Conservation (phyloP, 768 basidiomycete genomes). For the Saitozyma sp. region DNA sequence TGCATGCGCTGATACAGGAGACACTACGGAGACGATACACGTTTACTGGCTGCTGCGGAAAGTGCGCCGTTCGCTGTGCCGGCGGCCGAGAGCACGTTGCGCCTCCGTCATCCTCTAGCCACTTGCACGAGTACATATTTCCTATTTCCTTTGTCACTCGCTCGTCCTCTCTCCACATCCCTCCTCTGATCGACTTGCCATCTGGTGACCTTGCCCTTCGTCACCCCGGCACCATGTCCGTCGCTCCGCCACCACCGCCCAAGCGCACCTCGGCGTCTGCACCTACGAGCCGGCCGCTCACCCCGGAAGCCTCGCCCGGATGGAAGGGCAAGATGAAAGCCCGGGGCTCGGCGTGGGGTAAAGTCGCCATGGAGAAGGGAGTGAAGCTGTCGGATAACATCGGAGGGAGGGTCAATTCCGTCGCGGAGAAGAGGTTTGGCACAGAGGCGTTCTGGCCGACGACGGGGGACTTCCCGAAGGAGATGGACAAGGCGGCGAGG, state of each 20-base stretch:
- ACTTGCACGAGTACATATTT: too few relatives aligned
- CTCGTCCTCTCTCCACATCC: too few relatives aligned
- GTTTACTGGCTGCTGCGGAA: too few relatives aligned
- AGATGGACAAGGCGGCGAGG: slow-evolving; percentile 51
- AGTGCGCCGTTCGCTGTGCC: too few relatives aligned
- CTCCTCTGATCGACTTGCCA: too few relatives aligned
- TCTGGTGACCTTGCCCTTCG: too few relatives aligned
- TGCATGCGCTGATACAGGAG: too few relatives aligned
- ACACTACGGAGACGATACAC: too few relatives aligned
- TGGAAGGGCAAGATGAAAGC: slow-evolving; percentile 32
- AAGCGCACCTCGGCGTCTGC: not conserved
- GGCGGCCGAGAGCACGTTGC: too few relatives aligned
- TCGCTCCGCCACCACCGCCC: not conserved
- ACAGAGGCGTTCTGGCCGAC: slow-evolving; percentile 51
- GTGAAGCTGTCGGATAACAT: slow-evolving; percentile 41
- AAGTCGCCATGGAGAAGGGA: slow-evolving; percentile 44
- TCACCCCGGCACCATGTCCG: not conserved
- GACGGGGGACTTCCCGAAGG: slow-evolving; percentile 48
- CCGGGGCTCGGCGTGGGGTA: slow-evolving; percentile 36
- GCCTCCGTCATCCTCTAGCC: too few relatives aligned
- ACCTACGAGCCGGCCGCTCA: not conserved
- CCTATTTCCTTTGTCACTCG: too few relatives aligned
- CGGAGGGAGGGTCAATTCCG: slow-evolving; percentile 44
- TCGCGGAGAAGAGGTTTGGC: slow-evolving; percentile 50
- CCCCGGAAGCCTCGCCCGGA: not conserved